Base-by-base conservation (phyloP, 2,329 filamentous ascomycete genomes). In the Dothideomycetidae sp. region DNA sequence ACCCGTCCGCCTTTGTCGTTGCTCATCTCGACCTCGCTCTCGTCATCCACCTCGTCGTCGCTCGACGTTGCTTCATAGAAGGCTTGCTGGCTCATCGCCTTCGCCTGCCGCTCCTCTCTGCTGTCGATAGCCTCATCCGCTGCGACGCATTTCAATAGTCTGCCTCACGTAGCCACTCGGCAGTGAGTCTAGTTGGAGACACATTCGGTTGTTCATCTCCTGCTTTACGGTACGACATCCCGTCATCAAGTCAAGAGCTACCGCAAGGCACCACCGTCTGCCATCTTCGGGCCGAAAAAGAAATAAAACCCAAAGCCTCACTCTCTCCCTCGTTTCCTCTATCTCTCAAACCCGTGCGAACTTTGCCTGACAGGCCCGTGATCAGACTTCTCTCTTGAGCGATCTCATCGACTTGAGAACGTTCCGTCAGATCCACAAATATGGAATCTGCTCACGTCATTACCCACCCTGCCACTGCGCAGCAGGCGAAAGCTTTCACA, bases 151-250 rank as follows among this genome's bases (percentile, higher is more conserved):
- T n/a, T 33, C n/a, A 32, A 33, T 37, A 44, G 29, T 44, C 48
- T 26, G 21, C 16, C 26, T 29, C 38, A 34, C 31, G 12, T 18
- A 34, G 23, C 36, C 11, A 31, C 38, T 26, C 21, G 54, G 59
- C 62, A 64, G 61, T 60, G 56, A 59, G 61, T 65, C 23, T 29
- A 38, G 67, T 68, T 67, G 83, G 84, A 81, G 85, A 93, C 80
- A 85, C 85, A 93, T 93, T 93, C 63, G 78, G 60, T 93, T 93
- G 85, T 93, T 84, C 68, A 81, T 93, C 85, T 93, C 84, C 81
- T 73, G 63, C 72, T 71, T 26, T 60, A 72, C 59, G 70, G 66
- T 68, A 68, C 60, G 63, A 50, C 42, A 28, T 33, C 35, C 38
- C 33, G 44, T 41, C 36, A 38, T 37, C 42, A 33, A 36, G 18